Base-by-base conservation (phyloP, 1,284 basidiomycete genomes). In the Ceratobasidium theobromae region DNA sequence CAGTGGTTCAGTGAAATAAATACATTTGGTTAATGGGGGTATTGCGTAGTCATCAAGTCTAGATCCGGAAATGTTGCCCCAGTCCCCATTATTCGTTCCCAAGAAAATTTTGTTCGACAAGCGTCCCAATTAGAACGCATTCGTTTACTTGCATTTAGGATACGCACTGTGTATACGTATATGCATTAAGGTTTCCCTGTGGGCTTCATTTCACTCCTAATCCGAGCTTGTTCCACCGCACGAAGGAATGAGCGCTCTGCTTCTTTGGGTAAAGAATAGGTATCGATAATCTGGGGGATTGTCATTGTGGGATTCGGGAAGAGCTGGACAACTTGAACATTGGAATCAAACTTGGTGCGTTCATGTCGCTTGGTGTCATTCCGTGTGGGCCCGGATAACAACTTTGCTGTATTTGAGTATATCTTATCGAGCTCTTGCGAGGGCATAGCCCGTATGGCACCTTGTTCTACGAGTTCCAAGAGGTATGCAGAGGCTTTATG, bases 401-500 rank as follows among this genome's bases (percentile, higher is more conserved):
- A 68, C 27, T 46, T 27, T 14, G 49, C 23, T n/a, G 77, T 76
- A 52, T 77, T 71, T 12, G 75, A 73, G 75, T 91, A 90, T 52
- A 89, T 75, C 12, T 72, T 71, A 69, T 91, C 86, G 28, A 91
- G 80, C 18, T 76, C 76, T 66, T 76, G 66, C 72, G 79, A 84
- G 21, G 81, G 74, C 71, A 84, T 74, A 1, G 87, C 84, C 6
- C 82, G 76, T 57, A 92, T 82, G 25, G 79, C 75, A 3, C 81
- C 81, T 40, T 78, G 76, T 40, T 83, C 77, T 53, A 91, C 72
- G 51, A 91, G 81, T 27, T 77, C 77, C 69, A 83, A 77, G 1
- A 92, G 77, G 74, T 89, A 90, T 71, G 84, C 80, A 3, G 89
- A 88, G 9, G 86, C 84, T 74, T 82, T 86, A 76, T 85, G 89